Base-by-base conservation (phyloP, 129 eudicot species). In the Calendula officinalis region DNA sequence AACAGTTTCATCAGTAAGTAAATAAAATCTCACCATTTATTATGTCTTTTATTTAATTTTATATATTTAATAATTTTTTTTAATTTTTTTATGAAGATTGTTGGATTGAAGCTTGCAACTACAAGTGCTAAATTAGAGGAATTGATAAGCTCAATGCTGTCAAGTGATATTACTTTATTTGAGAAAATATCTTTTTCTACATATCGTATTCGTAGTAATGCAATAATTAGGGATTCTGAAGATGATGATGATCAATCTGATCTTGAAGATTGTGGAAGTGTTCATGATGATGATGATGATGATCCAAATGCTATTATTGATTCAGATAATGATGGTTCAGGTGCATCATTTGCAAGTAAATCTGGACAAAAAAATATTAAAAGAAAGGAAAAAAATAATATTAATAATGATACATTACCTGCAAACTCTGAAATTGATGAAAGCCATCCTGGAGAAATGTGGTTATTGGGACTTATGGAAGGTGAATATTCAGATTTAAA, bases 151-250 rank as follows among this genome's bases (percentile, higher is more conserved):
- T 72, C 96, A 45, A 81, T 75, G 62, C 73, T 92, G 49, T 86
- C 99, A n/a, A 77, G 91, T 73, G 96, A 92, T 73, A 83, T 92
- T 36, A 81, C 96, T n/a, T 80, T 92, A 79, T 92, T 88, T 54
- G 99, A 92, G 57, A 92, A 88, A 77, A 85, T 92, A 10, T 88
- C 95, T 9, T 70, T 78, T 42, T 75, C 82, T 77, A 67, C 89
- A 9, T 92, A 88, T 60, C 98, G 98, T 57, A 59, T 88, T 13
- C 95, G 99, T 62, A 77, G 65, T 15, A 78, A 68, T 52, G 55
- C 85, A 43, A 65, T 73, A 36, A 43, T 54, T 56, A 63, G 77
- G 68, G 84, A 81, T 56, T 40, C 74, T 10, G 99, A 88, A 55
- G 78, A 66, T 70, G 83, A 66, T 77, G 78, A 66, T 70, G 83